These are phyloP conservation scores for Lasiodiplodia hormozganensis DNA, from an alignment of 2,329 filamentous ascomycete species.

Conservation along the genomic window DNA sequence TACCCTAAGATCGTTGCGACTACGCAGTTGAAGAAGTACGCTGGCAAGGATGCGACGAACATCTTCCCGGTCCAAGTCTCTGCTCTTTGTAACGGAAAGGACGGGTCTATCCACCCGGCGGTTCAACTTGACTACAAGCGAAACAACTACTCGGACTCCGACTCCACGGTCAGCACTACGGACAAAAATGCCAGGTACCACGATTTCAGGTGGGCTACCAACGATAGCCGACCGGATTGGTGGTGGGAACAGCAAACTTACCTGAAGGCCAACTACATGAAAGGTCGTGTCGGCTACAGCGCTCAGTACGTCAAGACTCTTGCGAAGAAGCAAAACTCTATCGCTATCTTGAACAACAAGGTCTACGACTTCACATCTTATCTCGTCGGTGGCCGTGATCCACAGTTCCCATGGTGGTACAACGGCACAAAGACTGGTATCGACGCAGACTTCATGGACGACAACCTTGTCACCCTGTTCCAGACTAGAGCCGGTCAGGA, in stretches of 20 bases:
- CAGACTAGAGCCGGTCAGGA: slow-evolving; percentile 77
- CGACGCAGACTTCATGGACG: slow-evolving; percentile 81
- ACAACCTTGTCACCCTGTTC: slow-evolving; percentile 77
- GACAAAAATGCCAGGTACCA: slow-evolving; percentile 85
- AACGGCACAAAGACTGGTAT: slow-evolving; percentile 21
- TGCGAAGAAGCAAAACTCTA: slow-evolving; percentile 67
- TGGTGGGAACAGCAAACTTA: slow-evolving; percentile 86
- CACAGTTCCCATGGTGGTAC: slow-evolving; percentile 43
- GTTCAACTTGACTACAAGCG: slow-evolving; percentile 86
- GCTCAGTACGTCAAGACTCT: slow-evolving; percentile 76
- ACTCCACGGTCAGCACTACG: slow-evolving; percentile 67
- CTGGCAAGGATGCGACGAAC: slow-evolving; percentile 82
- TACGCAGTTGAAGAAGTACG: slow-evolving; percentile 77
- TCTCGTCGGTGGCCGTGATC: slow-evolving; percentile 71
- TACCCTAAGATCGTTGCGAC: slow-evolving; percentile 73
- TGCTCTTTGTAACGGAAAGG: slow-evolving; percentile 81
- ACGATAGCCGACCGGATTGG: slow-evolving; percentile 88
- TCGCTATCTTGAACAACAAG: slow-evolving; percentile 78
- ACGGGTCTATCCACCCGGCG: slow-evolving; percentile 69
- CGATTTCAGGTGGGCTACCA: slow-evolving; percentile 86
- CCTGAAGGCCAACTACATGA: slow-evolving; percentile 79
- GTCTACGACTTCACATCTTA: slow-evolving; percentile 94
- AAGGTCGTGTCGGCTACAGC: slow-evolving; percentile 86
- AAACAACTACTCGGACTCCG: slow-evolving; percentile 75
- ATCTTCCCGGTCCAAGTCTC: slow-evolving; percentile 96